phyloP scores from a whole-genome alignment of 345 rosid species.

The Eucalyptus albens region DNA sequence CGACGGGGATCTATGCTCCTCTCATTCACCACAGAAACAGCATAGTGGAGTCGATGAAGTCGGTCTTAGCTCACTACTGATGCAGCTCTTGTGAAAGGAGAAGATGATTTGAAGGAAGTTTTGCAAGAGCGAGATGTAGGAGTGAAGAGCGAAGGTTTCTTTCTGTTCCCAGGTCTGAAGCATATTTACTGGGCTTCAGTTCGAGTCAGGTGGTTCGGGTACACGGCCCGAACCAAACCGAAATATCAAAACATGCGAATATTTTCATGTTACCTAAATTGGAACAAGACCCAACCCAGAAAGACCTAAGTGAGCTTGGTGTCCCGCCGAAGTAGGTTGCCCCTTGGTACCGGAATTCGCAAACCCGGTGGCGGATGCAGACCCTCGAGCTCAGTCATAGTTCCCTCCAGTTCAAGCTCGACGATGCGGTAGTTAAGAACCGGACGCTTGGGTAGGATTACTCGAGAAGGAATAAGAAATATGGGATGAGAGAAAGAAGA shows the following conservation, averaged over 20 bases:
- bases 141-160: neutral
- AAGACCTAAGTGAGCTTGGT: neutral
- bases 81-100: neutral
- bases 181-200: neutral
- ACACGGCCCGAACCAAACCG: neutral
- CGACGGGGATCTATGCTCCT: neutral
- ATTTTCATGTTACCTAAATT: no score
- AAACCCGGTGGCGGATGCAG: neutral
- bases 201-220: neutral
- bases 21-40: neutral
- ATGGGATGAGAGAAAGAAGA: neutral
- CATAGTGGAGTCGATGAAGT: neutral
- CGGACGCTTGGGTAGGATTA: rapidly evolving
- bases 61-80: neutral
- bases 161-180: neutral
- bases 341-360: neutral
- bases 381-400: neutral
- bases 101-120: neutral
- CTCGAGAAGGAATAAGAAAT: neutral
- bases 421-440: neutral
- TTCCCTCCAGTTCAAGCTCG: neutral
- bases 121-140: no score
- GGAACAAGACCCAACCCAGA: no score
- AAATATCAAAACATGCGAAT: neutral
- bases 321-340: neutral